A percentile compares a stretch with the other conserved stretches of the same genome.
Conservation (phyloP, 108 stramenopile genomes). For the Chaetoceros muelleri region DNA sequence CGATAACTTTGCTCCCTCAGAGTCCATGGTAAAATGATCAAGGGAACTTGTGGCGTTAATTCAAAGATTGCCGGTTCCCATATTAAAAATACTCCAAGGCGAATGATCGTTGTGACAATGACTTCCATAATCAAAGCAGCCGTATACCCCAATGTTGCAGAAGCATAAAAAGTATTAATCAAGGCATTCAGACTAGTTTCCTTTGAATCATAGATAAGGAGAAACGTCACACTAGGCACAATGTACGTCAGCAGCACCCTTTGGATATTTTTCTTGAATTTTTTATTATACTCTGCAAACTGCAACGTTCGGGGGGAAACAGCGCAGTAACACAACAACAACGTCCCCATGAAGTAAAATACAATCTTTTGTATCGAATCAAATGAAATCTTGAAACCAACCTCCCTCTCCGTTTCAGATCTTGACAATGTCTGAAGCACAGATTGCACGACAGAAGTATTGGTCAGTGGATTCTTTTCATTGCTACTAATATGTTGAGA, state of each 20-base stretch:
- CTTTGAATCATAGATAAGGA: slow-evolving; percentile 36
- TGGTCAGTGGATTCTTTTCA: background rate
- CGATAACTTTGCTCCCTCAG: slow-evolving; percentile 64
- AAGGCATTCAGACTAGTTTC: slow-evolving; percentile 45
- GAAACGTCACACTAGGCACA: slow-evolving; percentile 26
- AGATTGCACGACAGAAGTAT: background rate
- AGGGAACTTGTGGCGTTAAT: slow-evolving; percentile 47
- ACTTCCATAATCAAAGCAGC: slow-evolving; percentile 58
- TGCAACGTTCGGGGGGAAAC: slow-evolving; percentile 64
- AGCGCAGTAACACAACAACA: slow-evolving; percentile 45
- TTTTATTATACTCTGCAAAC: slow-evolving; percentile 52
- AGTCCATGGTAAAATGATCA: slow-evolving; percentile 69
- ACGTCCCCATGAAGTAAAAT: slow-evolving; percentile 23
- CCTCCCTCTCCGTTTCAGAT: slow-evolving; percentile 11
- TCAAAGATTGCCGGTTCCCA: slow-evolving; percentile 71
- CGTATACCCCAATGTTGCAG: slow-evolving; percentile 60
- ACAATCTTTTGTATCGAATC: slow-evolving; percentile 55
- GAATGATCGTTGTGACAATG: slow-evolving; percentile 51
- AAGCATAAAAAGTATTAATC: slow-evolving; percentile 55
- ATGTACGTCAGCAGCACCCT: slow-evolving; percentile 30
- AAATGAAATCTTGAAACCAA: slow-evolving; percentile 23
- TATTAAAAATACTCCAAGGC: slow-evolving; percentile 48
- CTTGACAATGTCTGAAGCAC: background rate
- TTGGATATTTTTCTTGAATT: slow-evolving; percentile 54
- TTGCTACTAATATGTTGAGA: too few species aligned